Evolutionary conservation across 78 protist species (phyloP), one percentile per base, ranked within the genome.

Genomic region (Dictyostelium purpureum): DNA sequence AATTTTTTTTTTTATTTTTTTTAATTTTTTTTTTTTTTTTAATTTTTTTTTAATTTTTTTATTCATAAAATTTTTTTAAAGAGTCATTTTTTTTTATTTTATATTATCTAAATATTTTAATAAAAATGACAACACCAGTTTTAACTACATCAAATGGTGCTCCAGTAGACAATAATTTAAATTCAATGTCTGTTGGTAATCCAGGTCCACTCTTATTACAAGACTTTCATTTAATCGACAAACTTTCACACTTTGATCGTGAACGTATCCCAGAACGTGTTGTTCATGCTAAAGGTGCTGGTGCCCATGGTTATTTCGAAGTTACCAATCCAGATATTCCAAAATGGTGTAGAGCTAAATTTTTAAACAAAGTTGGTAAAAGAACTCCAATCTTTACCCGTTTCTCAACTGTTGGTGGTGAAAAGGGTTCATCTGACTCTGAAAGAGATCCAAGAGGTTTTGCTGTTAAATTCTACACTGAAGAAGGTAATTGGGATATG

Each of bases 331-430:
- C 56, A 12, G 94, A 88, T 56, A 63, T 88, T 42, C 71, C 94
- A 47, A 88, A 88, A 51, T 71, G 78, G 75, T 56, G 89, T 66
- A 66, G 47, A 37, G 97, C 97, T 24, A 61, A 78, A n/a, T 90
- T 95, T 35, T 66, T 95, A 19, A 54, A 57, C 49, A 47, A 74
- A 21, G 67, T 82, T 18, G 93, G 96, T 31, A 93, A 87, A 63
- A 37, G 92, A 31, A 96, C 97, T 9, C 95, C 96, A 56, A 33
- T 93, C 76, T 54, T 96, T 5, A 63, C 52, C 33, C 97, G 98
- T 74, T 97, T 97, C 94, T 96, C 97, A 24, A 97, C 98, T 33
- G 97, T 96, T 14, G 96, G 87, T 45, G 96, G 96, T 35, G 95
- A 77, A 47, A 40, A 52, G 45, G 98, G 98, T 70, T 88, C 94